Evolutionary conservation across 768 basidiomycete species (phyloP), one percentile per base, ranked within the genome.

Genomic region (Megacollybia marginata): DNA sequence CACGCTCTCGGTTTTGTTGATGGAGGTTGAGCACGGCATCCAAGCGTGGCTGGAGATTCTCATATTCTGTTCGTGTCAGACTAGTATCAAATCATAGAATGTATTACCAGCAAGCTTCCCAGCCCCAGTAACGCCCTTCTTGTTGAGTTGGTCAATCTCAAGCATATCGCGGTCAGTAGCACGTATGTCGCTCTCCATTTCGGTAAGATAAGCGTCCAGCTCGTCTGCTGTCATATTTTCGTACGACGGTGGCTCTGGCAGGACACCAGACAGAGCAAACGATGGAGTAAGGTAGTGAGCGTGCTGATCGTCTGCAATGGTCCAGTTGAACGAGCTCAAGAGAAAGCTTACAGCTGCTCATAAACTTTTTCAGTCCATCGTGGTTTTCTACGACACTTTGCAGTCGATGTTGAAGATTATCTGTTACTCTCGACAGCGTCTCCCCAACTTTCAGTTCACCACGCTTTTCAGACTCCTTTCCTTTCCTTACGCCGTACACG

Each of bases 181-280:
- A 31, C 89, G 87, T 46, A 92, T 80, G 47, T 92, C 90, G 4
- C 81, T 77, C 55, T 91, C 90, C 82, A 92, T 86, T 58, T 92
- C 89, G 0, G 74, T 65, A 9, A 91, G 64, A 49, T 87, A 72
- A 0, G 83, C 82, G 36, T 87, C 84, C 8, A 91, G 67, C 56
- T 87, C 87, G 50, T 76, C 76, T 0, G 78, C 59, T 0, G 83
- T 73, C 80, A 91, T 82, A 34, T 73, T 73, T 47, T 78, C 78
- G 50, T 84, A 85, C 20, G 80, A 63, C 7, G 82, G 77, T 1
- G 73, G 63, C 13, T 70, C 71, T 1, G 71, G 73, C 13, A 81
- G 62, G 15, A 78, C 69, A 18, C 80, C 81, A n/a, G 86, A 82
- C 44, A 88, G 72, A 2, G 85, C 85, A 54, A 89, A 91, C 2